A percentile compares a stretch with the other conserved stretches of the same genome.
Conservation (phyloP, 345 rosid species). For the Excoecaria agallocha region DNA sequence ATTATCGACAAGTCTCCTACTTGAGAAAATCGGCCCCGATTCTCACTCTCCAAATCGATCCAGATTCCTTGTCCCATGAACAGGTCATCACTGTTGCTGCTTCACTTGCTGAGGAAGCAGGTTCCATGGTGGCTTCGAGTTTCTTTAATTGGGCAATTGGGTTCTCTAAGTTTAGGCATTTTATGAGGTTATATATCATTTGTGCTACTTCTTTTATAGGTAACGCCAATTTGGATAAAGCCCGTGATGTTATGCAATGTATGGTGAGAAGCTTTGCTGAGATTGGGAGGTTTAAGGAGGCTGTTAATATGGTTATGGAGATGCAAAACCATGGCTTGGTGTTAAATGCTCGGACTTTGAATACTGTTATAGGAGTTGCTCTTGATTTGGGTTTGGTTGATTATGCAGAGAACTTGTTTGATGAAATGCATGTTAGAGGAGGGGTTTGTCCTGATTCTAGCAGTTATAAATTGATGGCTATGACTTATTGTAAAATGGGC, state of each 20-base stretch:
- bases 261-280: slow-evolving; percentile 71
- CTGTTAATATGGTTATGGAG: slow-evolving; percentile 66
- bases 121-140: slow-evolving; percentile 75
- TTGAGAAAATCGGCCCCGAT: slow-evolving; percentile 32
- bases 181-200: slow-evolving; percentile 76
- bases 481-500: slow-evolving; percentile 56
- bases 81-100: slow-evolving; percentile 73
- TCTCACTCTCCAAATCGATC: slow-evolving; percentile 40
- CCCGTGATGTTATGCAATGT: slow-evolving; percentile 60
- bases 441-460: slow-evolving; percentile 55
- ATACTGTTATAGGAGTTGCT: slow-evolving; percentile 44
- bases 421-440: slow-evolving; percentile 73
- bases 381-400: slow-evolving; percentile 49
- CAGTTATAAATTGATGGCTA: slow-evolving; percentile 61
- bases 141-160: slow-evolving; percentile 76
- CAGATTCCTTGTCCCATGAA: slow-evolving; percentile 57
- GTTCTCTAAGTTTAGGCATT: slow-evolving; percentile 56
- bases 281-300: slow-evolving; percentile 68
- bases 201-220: slow-evolving; percentile 52
- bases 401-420: slow-evolving; percentile 65
- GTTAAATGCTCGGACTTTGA: slow-evolving; percentile 41
- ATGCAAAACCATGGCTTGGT: slow-evolving; percentile 67
- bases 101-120: slow-evolving; percentile 67
- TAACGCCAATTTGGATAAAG: slow-evolving; percentile 63
- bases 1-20: slow-evolving; percentile 37